A percentile compares a stretch with the other conserved stretches of the same genome.
phyloP scores from a whole-genome alignment of 768 basidiomycete genomes.

The Mycena rosella region DNA sequence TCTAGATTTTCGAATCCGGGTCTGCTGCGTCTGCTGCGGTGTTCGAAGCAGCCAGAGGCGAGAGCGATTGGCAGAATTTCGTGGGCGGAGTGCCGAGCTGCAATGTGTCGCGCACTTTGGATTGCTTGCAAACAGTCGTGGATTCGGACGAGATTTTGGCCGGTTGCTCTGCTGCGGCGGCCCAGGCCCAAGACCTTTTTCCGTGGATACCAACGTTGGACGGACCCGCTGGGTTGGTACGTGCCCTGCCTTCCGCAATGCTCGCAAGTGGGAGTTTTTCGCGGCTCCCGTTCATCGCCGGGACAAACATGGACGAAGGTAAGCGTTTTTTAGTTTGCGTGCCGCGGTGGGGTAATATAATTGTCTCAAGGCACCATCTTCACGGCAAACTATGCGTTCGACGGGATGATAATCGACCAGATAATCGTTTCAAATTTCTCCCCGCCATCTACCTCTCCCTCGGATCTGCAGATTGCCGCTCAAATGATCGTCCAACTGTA shows the following conservation, averaged over 20 bases:
- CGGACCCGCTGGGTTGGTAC: constrained; percentile 50
- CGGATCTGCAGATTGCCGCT: constrained; percentile 40
- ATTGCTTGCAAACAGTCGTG: constrained; percentile 42
- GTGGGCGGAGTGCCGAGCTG: constrained; percentile 46
- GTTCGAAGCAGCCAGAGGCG: constrained; percentile 43
- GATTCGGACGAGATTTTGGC: constrained; percentile 43
- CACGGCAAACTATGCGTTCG: neutral
- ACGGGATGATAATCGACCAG: neutral
- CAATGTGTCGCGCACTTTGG: constrained; percentile 42
- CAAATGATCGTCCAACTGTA: constrained; percentile 51
- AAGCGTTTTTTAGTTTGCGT: neutral
- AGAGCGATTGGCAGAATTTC: constrained; percentile 47
- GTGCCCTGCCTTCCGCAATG: constrained; percentile 50
- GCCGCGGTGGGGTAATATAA: neutral
- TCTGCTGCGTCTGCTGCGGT: constrained; percentile 44
- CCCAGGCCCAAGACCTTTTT: constrained; percentile 38
- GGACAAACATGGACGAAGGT: constrained; percentile 61
- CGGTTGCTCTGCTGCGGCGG: constrained; percentile 40
- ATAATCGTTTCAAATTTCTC: constrained; percentile 16
- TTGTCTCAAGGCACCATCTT: constrained; percentile 13
- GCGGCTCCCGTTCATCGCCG: constrained; percentile 57
- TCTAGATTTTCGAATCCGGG: constrained; percentile 59
- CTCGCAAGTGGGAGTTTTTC: constrained; percentile 48
- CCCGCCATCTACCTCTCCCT: neutral
- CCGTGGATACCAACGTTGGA: constrained; percentile 55